These are phyloP conservation scores for Heterobasidion occidentale DNA, from an alignment of 1,284 basidiomycete species.

Conservation along the genomic window DNA sequence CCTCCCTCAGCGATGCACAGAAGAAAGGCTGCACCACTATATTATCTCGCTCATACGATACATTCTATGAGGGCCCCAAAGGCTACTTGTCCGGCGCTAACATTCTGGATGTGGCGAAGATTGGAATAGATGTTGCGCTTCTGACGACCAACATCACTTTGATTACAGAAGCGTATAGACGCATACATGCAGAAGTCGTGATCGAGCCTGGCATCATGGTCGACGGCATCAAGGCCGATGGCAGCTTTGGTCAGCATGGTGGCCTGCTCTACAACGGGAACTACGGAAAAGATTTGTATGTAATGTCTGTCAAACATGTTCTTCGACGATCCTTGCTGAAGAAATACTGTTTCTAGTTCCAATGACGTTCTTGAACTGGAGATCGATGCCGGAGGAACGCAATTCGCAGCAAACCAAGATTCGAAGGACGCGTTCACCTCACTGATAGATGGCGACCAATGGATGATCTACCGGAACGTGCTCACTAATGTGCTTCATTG, in stretches of 20 bases:
- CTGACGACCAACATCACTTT: conserved; percentile 33
- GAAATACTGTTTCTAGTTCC: conserved; percentile 22
- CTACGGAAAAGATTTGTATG: conserved; percentile 57
- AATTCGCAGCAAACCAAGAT: conserved; percentile 33
- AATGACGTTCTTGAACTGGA: conserved; percentile 47
- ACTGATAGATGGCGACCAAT: conserved; percentile 43
- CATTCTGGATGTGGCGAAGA: conserved; percentile 46
- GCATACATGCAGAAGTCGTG: conserved; percentile 41
- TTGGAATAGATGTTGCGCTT: conserved; percentile 45
- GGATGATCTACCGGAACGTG: conserved; percentile 62
- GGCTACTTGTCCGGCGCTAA: conserved; percentile 55
- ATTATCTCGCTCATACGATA: conserved; percentile 41
- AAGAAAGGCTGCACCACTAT: conserved; percentile 40
- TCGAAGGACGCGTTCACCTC: conserved; percentile 37
- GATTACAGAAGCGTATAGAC: conserved; percentile 38
- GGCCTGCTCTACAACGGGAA: conserved; percentile 32
- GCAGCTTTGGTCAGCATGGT: conserved; percentile 59
- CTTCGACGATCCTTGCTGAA: background rate
- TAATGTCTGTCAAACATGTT: conserved; percentile 2
- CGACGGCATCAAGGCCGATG: conserved; percentile 59
- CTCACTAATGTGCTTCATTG: conserved; percentile 50
- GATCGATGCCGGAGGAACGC: conserved; percentile 43
- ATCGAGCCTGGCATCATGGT: conserved; percentile 33
- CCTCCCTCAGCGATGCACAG: conserved; percentile 34
- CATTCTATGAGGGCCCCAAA: conserved; percentile 35